phyloP scores from a whole-genome alignment of 2,329 filamentous ascomycete species.

The Tricladium varicosporioides region DNA sequence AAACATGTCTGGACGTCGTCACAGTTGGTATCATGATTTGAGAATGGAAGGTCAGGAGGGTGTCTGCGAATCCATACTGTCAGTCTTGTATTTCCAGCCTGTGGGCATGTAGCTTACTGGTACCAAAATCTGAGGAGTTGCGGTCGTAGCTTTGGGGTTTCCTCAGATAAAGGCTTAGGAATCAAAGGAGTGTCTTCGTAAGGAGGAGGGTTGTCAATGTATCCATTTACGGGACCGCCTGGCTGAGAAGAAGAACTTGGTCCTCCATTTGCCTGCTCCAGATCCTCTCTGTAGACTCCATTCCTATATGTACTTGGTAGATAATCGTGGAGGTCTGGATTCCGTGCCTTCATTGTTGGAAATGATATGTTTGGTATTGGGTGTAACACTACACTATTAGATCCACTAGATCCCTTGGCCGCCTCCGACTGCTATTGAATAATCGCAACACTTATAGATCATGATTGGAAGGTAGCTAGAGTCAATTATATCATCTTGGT shows the following conservation, averaged over 20 bases:
- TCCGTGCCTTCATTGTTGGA: slow-evolving; percentile 5
- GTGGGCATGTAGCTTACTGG: neutral
- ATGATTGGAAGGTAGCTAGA: neutral
- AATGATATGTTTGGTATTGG: neutral
- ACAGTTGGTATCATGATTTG: slow-evolving; percentile 19
- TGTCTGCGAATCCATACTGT: neutral
- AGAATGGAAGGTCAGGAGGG: slow-evolving; percentile 22
- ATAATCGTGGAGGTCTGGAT: slow-evolving; percentile 2
- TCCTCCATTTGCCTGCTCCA: neutral
- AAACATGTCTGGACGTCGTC: slow-evolving; percentile 27
- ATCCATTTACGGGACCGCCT: too few species aligned
- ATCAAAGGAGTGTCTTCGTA: slow-evolving; percentile 15
- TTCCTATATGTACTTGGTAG: slow-evolving; percentile 2
- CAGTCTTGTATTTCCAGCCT: neutral
- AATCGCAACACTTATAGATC: too few species aligned
- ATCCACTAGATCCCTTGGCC: too few species aligned
- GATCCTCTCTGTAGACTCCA: slow-evolving; percentile 4
- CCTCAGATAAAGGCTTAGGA: neutral
- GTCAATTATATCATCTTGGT: neutral
- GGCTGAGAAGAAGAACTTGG: neutral
- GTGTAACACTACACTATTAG: neutral
- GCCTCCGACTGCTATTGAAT: too few species aligned
- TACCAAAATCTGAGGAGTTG: slow-evolving; percentile 1
- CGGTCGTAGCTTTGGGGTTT: neutral
- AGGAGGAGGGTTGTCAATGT: slow-evolving; percentile 20